phyloP scores from a whole-genome alignment of 805 yeast genomes.

The Ogataea methylovora region DNA sequence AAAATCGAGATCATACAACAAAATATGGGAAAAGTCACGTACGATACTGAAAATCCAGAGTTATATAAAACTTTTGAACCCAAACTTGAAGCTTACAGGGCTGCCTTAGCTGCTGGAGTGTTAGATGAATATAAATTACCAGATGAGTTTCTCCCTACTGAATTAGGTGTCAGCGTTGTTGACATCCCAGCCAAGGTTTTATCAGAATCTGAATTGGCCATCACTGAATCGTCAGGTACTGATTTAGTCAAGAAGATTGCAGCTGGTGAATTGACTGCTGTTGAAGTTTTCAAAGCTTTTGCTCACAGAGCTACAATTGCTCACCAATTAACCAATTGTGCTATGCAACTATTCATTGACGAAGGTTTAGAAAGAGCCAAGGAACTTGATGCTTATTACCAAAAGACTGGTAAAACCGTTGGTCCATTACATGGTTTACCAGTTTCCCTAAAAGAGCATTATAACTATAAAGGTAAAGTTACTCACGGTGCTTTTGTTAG shows the following conservation, averaged over 20 bases:
- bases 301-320: constrained; percentile 41
- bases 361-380: constrained; percentile 41
- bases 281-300: constrained; percentile 37
- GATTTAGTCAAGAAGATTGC: constrained; percentile 28
- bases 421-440: constrained; percentile 63
- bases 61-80: constrained; percentile 22
- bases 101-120: constrained; percentile 19
- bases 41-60: constrained; percentile 12
- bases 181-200: constrained; percentile 23
- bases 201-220: constrained; percentile 29
- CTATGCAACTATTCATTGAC: constrained; percentile 36
- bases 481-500: constrained; percentile 44
- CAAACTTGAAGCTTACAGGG: constrained; percentile 25
- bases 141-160: constrained; percentile 10
- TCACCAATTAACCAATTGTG: constrained; percentile 43
- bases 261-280: constrained; percentile 30
- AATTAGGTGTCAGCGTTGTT: constrained; percentile 18
- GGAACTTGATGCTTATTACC: constrained; percentile 43
- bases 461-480: constrained; percentile 39
- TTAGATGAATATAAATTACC: constrained; percentile 17
- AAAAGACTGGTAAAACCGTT: constrained; percentile 36
- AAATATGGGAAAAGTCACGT: too few species aligned
- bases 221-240: constrained; percentile 33
- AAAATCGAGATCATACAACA: too few species aligned
- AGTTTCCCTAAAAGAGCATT: constrained; percentile 54